These are phyloP conservation scores for Suhomyces bribrorum DNA, from an alignment of 1,139 yeast genomes.

Conservation along the genomic window DNA sequence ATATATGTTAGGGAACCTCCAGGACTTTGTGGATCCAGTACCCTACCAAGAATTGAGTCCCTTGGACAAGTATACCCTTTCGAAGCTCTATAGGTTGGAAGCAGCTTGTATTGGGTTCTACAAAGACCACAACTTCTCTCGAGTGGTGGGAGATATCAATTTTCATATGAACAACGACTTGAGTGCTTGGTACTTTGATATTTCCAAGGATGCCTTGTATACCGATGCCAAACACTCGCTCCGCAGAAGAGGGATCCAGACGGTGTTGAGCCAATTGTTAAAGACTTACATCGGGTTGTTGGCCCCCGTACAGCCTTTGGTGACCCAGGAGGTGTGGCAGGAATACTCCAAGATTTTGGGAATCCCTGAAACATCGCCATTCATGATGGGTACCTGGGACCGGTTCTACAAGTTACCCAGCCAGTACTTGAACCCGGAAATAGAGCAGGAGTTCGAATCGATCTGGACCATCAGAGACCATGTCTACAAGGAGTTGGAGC, in stretches of 20 bases:
- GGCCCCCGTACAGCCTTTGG: slow-evolving; percentile 79
- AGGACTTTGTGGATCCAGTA: slow-evolving; percentile 30
- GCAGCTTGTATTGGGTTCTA: slow-evolving; percentile 46
- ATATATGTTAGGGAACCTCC: slow-evolving; percentile 76
- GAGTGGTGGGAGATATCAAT: slow-evolving; percentile 62
- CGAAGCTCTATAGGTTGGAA: slow-evolving; percentile 54
- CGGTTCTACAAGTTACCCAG: slow-evolving; percentile 33
- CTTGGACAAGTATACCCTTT: slow-evolving; percentile 67
- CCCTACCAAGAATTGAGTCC: slow-evolving; percentile 45
- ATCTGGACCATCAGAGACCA: slow-evolving; percentile 51
- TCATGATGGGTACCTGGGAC: slow-evolving; percentile 44
- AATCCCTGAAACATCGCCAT: slow-evolving; percentile 48
- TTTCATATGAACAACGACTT: slow-evolving; percentile 73
- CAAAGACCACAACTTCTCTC: slow-evolving; percentile 62
- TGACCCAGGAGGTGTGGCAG: slow-evolving; percentile 89
- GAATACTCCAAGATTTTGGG: slow-evolving; percentile 42
- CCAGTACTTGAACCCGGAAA: slow-evolving; percentile 21
- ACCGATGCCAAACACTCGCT: slow-evolving; percentile 55
- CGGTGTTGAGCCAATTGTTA: slow-evolving; percentile 65
- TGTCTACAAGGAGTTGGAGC: slow-evolving; percentile 46
- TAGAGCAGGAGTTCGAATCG: slow-evolving; percentile 42
- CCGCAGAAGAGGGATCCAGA: slow-evolving; percentile 68
- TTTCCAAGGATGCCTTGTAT: slow-evolving; percentile 82
- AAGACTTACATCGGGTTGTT: slow-evolving; percentile 63
- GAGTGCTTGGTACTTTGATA: slow-evolving; percentile 84